Evolutionary conservation across 192 early-diverging fungal genomes (phyloP).

Genomic region (Allomyces arbusculus): DNA sequence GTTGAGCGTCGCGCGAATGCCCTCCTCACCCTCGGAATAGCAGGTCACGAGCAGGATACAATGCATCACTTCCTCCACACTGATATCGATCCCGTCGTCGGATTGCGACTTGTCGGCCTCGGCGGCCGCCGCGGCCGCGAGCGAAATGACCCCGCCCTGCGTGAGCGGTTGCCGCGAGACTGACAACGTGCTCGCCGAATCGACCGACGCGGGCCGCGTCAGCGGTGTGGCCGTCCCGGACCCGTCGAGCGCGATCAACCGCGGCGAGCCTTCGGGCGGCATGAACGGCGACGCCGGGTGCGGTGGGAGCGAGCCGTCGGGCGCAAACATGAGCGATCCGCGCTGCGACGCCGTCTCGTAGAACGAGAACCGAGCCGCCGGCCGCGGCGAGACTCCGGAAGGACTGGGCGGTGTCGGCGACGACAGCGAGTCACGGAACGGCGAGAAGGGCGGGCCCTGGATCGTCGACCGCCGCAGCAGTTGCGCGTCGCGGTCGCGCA

Average conservation of each 20-base stretch:
- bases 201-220: neutral
- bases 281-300: neutral
- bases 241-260: neutral
- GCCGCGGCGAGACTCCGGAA: neutral
- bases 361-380: neutral
- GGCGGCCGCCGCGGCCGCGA: neutral
- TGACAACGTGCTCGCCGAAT: too few relatives aligned
- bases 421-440: neutral
- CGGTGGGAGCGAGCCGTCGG: neutral
- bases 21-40: conserved; percentile 56
- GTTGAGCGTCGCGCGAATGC: conserved; percentile 51
- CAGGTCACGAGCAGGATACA: conserved; percentile 58
- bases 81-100: neutral
- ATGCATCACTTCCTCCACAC: conserved; percentile 15
- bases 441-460: neutral
- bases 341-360: neutral
- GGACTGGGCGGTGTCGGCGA: neutral
- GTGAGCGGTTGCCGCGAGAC: too few relatives aligned
- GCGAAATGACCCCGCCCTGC: too few relatives aligned
- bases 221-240: neutral
- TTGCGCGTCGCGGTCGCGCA: neutral
- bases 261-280: neutral
- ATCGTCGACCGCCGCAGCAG: neutral
- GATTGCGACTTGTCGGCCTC: neutral
- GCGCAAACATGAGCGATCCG: neutral